phyloP scores from a whole-genome alignment of 768 basidiomycete genomes.

The Crepidotus variabilis region DNA sequence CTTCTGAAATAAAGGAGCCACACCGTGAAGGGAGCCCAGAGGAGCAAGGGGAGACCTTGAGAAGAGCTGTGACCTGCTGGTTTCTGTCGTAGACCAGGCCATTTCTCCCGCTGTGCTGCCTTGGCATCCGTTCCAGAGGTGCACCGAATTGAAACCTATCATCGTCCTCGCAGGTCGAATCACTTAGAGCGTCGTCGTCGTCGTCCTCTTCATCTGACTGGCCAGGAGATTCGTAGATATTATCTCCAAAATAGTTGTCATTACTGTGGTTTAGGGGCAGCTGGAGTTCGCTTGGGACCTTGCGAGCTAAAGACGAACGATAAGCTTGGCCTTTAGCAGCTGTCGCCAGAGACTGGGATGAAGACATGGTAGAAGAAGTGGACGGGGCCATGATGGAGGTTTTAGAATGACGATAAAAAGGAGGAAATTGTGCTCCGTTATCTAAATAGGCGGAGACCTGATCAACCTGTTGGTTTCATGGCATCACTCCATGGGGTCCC shows the following conservation, averaged over 20 bases:
- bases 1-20: slow-evolving; percentile 12
- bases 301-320: background rate
- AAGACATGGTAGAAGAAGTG: background rate
- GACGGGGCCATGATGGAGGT: background rate
- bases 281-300: background rate
- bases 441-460: background rate
- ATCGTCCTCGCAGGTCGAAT: slow-evolving; percentile 28
- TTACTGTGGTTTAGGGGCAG: background rate
- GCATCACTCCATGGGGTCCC: background rate
- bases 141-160: slow-evolving; percentile 25
- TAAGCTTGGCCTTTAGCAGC: background rate
- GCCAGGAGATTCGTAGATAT: slow-evolving; percentile 19
- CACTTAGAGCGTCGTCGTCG: slow-evolving; percentile 20
- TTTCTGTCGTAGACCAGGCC: slow-evolving; percentile 16
- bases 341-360: background rate
- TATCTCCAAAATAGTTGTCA: slow-evolving; percentile 15
- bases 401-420: background rate
- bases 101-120: slow-evolving; percentile 22
- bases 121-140: slow-evolving; percentile 31
- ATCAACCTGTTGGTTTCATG: background rate
- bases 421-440: slow-evolving; percentile 1
- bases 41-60: slow-evolving; percentile 13
- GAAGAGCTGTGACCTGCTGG: slow-evolving; percentile 16
- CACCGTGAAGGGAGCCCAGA: slow-evolving; percentile 17
- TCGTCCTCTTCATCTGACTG: slow-evolving; percentile 17